A percentile compares a stretch with the other conserved stretches of the same genome.
Evolutionary conservation across 2,329 filamentous ascomycete genomes (phyloP).

Genomic region (Aspergillus sp.): DNA sequence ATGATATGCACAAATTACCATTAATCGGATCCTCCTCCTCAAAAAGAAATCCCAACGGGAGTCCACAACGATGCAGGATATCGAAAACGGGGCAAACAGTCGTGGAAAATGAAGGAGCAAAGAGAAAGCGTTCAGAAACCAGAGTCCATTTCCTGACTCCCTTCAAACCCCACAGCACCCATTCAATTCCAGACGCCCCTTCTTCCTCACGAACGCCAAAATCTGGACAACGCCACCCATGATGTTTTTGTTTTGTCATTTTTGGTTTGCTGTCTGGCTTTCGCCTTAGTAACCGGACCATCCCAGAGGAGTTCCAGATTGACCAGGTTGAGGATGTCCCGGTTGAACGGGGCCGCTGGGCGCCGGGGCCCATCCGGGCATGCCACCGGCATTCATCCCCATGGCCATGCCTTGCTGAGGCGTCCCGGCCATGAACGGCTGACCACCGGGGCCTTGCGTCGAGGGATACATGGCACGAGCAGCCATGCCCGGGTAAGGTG

Average conservation of each 20-base stretch:
- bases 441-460: constrained; percentile 32
- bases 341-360: constrained; percentile 37
- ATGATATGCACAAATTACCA: constrained; percentile 31
- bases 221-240: constrained; percentile 25
- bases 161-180: constrained; percentile 1
- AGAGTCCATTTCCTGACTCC: neutral
- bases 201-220: constrained; percentile 20
- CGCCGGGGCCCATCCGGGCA: constrained; percentile 37
- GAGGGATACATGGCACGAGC: constrained; percentile 39
- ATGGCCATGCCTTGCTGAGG: constrained; percentile 38
- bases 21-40: constrained; percentile 20
- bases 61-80: neutral
- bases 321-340: constrained; percentile 37
- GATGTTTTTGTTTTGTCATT: constrained; percentile 3
- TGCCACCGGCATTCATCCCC: constrained; percentile 34
- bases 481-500: constrained; percentile 34
- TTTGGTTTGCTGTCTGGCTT: neutral
- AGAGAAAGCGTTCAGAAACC: neutral
- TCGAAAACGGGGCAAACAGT: neutral
- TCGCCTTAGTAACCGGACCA: constrained; percentile 36
- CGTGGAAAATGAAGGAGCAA: neutral
- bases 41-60: neutral
- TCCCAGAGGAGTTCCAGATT: constrained; percentile 37
- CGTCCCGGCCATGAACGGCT: constrained; percentile 33
- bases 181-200: constrained; percentile 8